Evolutionary conservation across 2,329 filamentous ascomycete genomes (phyloP).

Genomic region (Meredithiella fracta): DNA sequence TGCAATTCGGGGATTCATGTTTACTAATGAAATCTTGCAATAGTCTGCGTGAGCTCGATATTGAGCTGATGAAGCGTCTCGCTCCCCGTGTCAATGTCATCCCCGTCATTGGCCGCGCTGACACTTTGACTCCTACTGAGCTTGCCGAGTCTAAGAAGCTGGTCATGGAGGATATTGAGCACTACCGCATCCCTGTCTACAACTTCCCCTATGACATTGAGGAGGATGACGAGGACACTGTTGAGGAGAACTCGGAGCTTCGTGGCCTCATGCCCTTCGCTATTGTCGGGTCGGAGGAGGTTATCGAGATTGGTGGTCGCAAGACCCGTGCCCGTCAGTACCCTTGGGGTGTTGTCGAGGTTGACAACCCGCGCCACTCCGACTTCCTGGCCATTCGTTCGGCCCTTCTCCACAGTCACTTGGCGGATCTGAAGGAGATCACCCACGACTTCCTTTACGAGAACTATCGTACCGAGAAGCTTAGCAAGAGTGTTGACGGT

Average conservation of each 20-base stretch:
- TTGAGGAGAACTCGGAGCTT: constrained; percentile 97
- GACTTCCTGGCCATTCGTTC: constrained; percentile 97
- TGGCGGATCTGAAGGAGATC: constrained; percentile 97
- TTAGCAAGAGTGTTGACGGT: constrained; percentile 96
- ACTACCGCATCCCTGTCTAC: constrained; percentile 98
- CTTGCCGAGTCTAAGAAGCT: constrained; percentile 98
- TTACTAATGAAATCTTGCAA: not conserved
- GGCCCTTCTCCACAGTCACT: constrained; percentile 88
- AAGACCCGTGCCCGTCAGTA: constrained; percentile 91
- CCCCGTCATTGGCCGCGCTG: constrained; percentile 94
- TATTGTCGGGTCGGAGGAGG: constrained; percentile 92
- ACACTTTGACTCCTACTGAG: constrained; percentile 90
- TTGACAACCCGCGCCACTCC: constrained; percentile 96
- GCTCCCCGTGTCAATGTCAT: constrained; percentile 98
- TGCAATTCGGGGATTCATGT: not conserved
- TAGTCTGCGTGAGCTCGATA: constrained; percentile 94
- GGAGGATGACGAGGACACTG: constrained; percentile 97
- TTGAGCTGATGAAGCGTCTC: constrained; percentile 98
- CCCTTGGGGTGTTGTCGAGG: constrained; percentile 97
- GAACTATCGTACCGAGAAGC: constrained; percentile 99
- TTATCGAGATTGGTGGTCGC: constrained; percentile 83
- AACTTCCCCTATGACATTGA: constrained; percentile 99
- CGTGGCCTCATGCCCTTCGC: constrained; percentile 97
- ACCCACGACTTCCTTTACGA: constrained; percentile 99
- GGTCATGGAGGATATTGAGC: constrained; percentile 99